Evolutionary conservation across 208 protist genomes (phyloP).

Genomic region (Acanthamoeba sp.): DNA sequence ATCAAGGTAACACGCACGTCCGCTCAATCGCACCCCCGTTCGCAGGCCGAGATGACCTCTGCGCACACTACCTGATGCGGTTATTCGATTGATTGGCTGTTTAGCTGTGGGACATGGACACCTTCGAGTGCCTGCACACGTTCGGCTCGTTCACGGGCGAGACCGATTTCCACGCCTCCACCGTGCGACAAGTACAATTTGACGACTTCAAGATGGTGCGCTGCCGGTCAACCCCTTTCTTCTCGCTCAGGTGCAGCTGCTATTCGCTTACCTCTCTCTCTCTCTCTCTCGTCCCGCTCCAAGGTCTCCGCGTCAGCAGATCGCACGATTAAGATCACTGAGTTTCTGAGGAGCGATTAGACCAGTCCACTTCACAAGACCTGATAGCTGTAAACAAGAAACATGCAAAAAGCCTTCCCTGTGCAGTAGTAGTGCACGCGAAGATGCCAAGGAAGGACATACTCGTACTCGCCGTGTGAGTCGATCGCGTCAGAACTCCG

Average conservation of each 20-base stretch:
- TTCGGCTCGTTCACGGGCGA: constrained; percentile 14
- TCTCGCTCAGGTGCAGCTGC: too few relatives aligned
- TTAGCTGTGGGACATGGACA: constrained; percentile 66
- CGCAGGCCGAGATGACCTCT: too few relatives aligned
- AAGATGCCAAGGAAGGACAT: too few relatives aligned
- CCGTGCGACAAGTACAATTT: constrained; percentile 50
- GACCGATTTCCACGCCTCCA: constrained; percentile 39
- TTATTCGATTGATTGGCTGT: not conserved
- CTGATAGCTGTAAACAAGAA: not conserved
- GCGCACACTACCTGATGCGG: not conserved
- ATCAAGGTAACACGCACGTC: too few relatives aligned
- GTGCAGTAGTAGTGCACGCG: too few relatives aligned
- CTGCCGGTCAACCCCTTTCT: too few relatives aligned
- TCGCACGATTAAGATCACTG: constrained; percentile 53
- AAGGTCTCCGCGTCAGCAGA: constrained; percentile 48
- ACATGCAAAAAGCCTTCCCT: not conserved
- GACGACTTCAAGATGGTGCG: constrained; percentile 62
- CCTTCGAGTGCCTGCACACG: constrained; percentile 55
- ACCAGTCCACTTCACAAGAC: not conserved
- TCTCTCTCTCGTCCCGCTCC: not conserved
- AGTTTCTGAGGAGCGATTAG: not conserved
- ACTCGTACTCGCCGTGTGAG: too few relatives aligned
- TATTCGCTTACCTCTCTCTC: not conserved
- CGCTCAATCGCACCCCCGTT: too few relatives aligned
- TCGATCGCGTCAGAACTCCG: too few relatives aligned